phyloP scores from a whole-genome alignment of 345 rosid genomes.

The Mercurialis annua region DNA sequence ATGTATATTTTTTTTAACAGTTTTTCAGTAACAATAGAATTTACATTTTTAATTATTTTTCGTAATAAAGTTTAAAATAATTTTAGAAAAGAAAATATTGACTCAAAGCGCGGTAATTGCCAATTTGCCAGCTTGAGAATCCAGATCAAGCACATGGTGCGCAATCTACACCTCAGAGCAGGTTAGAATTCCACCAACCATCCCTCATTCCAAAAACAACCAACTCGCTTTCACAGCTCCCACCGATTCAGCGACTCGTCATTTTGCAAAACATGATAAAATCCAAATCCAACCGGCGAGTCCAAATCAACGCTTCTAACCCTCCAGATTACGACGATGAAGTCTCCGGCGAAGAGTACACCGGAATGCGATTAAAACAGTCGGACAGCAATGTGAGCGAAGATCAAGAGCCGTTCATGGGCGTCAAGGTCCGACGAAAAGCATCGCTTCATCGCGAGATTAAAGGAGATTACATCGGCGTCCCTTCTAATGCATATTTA shows the following conservation, averaged over 20 bases:
- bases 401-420: conserved; percentile 82
- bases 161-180: not conserved
- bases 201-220: not conserved
- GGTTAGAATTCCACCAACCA: not conserved
- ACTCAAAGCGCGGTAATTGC: not conserved
- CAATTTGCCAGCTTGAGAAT: not conserved
- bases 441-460: conserved; percentile 76
- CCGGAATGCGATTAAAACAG: conserved; percentile 29
- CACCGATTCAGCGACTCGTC: conserved; percentile 6
- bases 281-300: conserved; percentile 35
- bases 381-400: conserved; percentile 52
- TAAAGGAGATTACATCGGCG: conserved; percentile 85
- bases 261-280: conserved; percentile 28
- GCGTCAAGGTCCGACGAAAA: conserved; percentile 71
- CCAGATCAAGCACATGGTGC: conserved; percentile 14
- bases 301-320: conserved; percentile 47
- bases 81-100: too few relatives aligned
- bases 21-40: too few relatives aligned
- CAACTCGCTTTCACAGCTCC: not conserved
- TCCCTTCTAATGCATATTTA: conserved; percentile 58
- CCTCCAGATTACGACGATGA: conserved; percentile 36
- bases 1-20: too few relatives aligned
- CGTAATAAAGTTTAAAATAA: too few relatives aligned
- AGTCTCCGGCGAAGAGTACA: conserved; percentile 29
- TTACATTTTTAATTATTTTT: too few relatives aligned